Base-by-base conservation (phyloP, 1,284 basidiomycete species). In the Leccinum proximum region DNA sequence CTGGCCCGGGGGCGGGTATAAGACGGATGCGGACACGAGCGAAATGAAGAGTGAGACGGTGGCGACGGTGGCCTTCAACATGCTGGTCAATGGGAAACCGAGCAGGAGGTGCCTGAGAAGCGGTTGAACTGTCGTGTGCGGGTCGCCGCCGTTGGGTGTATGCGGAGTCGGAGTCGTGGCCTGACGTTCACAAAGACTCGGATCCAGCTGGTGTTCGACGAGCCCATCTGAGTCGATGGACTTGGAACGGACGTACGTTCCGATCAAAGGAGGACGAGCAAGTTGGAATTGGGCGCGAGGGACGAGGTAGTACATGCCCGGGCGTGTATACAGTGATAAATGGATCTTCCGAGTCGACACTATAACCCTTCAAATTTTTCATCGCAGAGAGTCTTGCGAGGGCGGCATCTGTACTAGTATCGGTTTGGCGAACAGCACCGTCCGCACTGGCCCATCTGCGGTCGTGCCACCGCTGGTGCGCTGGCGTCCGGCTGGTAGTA, bases 211-310 rank as follows among this genome's bases (percentile, higher is more conserved):
- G 57, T 82, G 76, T 22, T 89, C 79, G 0, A 97, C 88, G 6
- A 98, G 84, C 58, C 78, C 75, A 73, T 99, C 97, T 30, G 30
- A 30, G 30, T 30, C 30, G 58, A 98, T 87, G 2, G 87, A 89
- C 59, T 84, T 82, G 0, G 92, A 90, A 62, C 97, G 86, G 63
- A 97, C 87, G 69, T 92, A 93, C 1, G 97, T 99, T 8, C 97
- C 97, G 58, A 98, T 84, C 69, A 98, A 78, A 0, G 96, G 96
- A 1, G 93, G 86, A 1, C 91, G 82, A 14, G 83, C 72, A 48
- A 84, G 86, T 74, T 91, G 82, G 68, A 86, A 75, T 71, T 86
- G 84, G 7, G 88, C 80, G 14, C 87, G 82, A 33, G 88, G 82
- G 40, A 93, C 81, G 64, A 95, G 82, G 30, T 30, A 30, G 30